A percentile compares a stretch with the other conserved stretches of the same genome.
Conservation (phyloP, 495 filamentous ascomycete genomes). For the Lasiosphaeria miniovina region DNA sequence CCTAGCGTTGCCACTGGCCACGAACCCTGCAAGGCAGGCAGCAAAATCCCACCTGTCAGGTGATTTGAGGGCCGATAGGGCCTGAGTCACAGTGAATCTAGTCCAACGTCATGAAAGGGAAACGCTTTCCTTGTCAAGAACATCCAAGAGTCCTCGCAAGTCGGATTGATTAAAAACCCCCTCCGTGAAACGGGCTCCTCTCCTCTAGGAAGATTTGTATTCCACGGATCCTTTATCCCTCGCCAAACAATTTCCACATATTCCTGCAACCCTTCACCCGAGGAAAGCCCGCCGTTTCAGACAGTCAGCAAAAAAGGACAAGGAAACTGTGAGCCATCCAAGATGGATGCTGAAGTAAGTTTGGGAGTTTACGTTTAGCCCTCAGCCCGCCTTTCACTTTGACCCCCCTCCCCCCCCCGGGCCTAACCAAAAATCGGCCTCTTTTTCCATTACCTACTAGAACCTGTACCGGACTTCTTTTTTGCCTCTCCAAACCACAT, state of each 20-base stretch:
- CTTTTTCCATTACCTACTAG: neutral
- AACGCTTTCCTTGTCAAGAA: slow-evolving; percentile 10
- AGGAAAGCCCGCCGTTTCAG: slow-evolving; percentile 1
- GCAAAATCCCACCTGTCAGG: slow-evolving; percentile 28
- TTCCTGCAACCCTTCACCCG: neutral
- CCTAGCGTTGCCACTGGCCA: neutral
- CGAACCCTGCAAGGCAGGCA: neutral
- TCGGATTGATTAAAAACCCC: neutral
- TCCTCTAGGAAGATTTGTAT: neutral
- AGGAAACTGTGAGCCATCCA: slow-evolving; percentile 16
- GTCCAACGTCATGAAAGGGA: slow-evolving; percentile 29
- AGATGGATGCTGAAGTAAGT: slow-evolving; percentile 37
- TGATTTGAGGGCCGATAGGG: slow-evolving; percentile 32
- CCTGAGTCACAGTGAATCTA: slow-evolving; percentile 8
- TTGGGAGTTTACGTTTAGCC: slow-evolving; percentile 13
- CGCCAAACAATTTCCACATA: neutral
- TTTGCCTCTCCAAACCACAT: slow-evolving; percentile 24
- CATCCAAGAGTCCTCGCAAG: neutral
- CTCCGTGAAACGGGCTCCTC: neutral
- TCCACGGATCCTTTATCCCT: neutral
- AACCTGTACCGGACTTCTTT: neutral
- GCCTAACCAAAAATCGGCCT: slow-evolving; percentile 15
- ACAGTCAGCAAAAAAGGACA: slow-evolving; percentile 1
- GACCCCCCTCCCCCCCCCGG: slow-evolving; percentile 1
- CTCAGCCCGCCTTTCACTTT: slow-evolving; percentile 1